A percentile compares a stretch with the other conserved stretches of the same genome.
Evolutionary conservation across 495 filamentous ascomycete species (phyloP).

Genomic region (Penicillium subrubescens): DNA sequence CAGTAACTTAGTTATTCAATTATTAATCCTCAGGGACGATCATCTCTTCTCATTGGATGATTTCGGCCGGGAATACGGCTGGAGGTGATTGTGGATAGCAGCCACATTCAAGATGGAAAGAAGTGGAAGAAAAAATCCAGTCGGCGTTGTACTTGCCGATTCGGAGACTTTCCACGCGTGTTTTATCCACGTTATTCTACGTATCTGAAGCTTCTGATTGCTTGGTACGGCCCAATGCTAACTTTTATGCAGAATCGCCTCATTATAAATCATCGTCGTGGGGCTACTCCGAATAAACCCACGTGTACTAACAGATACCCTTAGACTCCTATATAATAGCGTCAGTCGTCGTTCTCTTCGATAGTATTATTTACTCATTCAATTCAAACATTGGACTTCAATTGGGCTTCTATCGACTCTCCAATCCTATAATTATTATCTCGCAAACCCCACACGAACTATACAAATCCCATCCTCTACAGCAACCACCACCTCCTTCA

Average conservation of each 20-base stretch:
- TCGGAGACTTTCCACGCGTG: background rate
- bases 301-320: too few relatives aligned
- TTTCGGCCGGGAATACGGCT: background rate
- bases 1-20: background rate
- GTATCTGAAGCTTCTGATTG: background rate
- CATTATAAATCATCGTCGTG: background rate
- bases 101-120: background rate
- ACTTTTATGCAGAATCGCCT: background rate
- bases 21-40: background rate
- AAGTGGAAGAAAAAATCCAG: background rate
- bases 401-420: background rate
- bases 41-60: background rate
- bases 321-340: background rate
- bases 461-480: background rate
- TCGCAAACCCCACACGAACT: background rate
- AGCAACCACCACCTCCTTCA: constrained; percentile 5
- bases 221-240: background rate
- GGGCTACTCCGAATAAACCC: background rate
- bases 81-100: background rate
- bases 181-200: background rate
- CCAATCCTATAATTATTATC: background rate
- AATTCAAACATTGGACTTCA: background rate
- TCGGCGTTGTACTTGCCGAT: background rate
- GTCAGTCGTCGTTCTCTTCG: background rate
- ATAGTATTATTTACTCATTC: background rate